Evolutionary conservation across 129 eudicot genomes (phyloP).

Genomic region (carrot (Daucus carota)): DNA sequence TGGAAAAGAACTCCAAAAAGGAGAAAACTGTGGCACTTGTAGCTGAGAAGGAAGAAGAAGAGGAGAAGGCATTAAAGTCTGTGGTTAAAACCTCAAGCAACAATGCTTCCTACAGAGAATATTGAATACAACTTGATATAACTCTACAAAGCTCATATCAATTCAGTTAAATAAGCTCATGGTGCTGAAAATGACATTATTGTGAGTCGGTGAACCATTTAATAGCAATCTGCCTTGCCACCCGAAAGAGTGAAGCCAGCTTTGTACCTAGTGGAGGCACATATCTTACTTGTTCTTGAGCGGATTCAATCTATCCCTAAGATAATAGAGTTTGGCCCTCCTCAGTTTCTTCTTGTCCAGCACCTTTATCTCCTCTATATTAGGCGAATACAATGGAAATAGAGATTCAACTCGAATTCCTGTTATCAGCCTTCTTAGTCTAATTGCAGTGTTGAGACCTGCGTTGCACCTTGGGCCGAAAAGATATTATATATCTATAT

Average conservation of each 20-base stretch:
- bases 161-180: neutral
- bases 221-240: neutral
- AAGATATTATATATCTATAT: too few species aligned
- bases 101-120: neutral
- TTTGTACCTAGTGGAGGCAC: neutral
- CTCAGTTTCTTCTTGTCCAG: conserved; percentile 94
- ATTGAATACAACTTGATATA: neutral
- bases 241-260: neutral
- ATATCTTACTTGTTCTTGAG: conserved; percentile 33
- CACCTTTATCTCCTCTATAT: conserved; percentile 81
- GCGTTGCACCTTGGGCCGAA: too few species aligned
- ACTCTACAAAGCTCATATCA: neutral
- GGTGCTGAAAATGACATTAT: neutral
- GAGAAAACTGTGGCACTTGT: too few species aligned
- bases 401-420: conserved; percentile 84
- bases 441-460: too few species aligned
- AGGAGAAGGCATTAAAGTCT: too few species aligned
- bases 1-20: too few species aligned
- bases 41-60: too few species aligned
- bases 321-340: conserved; percentile 94
- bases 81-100: too few species aligned
- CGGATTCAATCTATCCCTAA: conserved; percentile 81
- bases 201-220: neutral
- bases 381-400: conserved; percentile 90
- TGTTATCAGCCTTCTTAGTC: conserved; percentile 79